phyloP scores from a whole-genome alignment of 2,329 filamentous ascomycete species.

The Botryosphaeria dothidea region DNA sequence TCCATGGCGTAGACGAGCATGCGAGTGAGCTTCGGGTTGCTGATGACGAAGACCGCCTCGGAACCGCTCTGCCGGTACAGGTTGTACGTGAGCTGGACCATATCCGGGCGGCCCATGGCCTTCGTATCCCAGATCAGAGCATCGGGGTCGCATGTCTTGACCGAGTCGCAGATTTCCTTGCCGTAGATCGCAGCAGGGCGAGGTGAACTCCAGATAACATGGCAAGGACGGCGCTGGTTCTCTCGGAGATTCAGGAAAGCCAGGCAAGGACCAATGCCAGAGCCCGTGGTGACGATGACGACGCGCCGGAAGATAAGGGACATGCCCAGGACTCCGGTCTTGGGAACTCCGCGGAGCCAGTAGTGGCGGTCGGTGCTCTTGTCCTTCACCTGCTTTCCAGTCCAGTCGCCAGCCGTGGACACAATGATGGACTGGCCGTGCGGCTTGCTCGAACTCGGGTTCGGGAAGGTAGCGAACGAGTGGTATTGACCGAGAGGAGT shows the following conservation, averaged over 20 bases:
- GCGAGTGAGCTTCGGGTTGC: slow-evolving; percentile 67
- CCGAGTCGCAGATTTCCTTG: slow-evolving; percentile 54
- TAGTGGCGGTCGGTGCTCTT: slow-evolving; percentile 31
- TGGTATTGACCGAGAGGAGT: slow-evolving; percentile 37
- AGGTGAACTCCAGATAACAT: slow-evolving; percentile 70
- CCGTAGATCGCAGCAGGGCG: slow-evolving; percentile 65
- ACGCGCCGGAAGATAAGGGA: slow-evolving; percentile 32
- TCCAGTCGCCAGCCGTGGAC: slow-evolving; percentile 40
- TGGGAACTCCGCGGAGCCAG: slow-evolving; percentile 33
- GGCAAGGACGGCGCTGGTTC: slow-evolving; percentile 39
- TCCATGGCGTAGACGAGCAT: slow-evolving; percentile 71
- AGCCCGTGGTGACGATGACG: slow-evolving; percentile 37
- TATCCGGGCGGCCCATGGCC: slow-evolving; percentile 59
- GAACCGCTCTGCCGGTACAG: slow-evolving; percentile 49
- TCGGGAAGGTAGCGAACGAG: slow-evolving; percentile 40
- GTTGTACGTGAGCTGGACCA: slow-evolving; percentile 57
- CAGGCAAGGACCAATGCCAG: slow-evolving; percentile 41
- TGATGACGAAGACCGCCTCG: slow-evolving; percentile 74
- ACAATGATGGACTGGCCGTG: slow-evolving; percentile 33
- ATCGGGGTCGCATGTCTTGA: slow-evolving; percentile 59
- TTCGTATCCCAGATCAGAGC: slow-evolving; percentile 70
- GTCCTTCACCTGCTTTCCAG: slow-evolving; percentile 20
- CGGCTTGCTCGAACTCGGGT: slow-evolving; percentile 24
- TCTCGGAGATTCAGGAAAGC: slow-evolving; percentile 54
- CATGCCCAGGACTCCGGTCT: slow-evolving; percentile 34